phyloP scores from a whole-genome alignment of 331 rosid genomes.

The Pyrus hybrid region DNA sequence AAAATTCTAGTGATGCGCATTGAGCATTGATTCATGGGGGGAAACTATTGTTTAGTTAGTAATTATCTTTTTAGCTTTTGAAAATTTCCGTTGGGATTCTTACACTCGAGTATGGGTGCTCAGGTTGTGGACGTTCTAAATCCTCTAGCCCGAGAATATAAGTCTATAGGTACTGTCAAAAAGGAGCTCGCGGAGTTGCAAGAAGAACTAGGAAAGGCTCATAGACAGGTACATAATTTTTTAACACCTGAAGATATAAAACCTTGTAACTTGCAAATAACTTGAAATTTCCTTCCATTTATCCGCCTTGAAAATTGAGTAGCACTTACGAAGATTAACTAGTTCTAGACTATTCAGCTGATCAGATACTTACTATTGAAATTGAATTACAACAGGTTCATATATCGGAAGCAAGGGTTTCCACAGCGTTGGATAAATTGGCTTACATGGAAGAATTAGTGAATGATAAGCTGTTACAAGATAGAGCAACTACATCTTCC shows the following conservation, averaged over 20 bases:
- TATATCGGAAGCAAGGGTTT: slow-evolving; percentile 87
- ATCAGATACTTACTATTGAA: not conserved
- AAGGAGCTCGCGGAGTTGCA: slow-evolving; percentile 91
- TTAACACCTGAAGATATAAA: not conserved
- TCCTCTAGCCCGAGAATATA: slow-evolving; percentile 89
- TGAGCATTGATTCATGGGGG: not conserved
- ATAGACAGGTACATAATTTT: slow-evolving; percentile 56
- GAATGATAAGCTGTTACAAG: slow-evolving; percentile 69
- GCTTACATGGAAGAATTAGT: slow-evolving; percentile 98
- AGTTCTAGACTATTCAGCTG: not conserved
- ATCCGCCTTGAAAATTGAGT: not conserved
- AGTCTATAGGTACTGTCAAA: slow-evolving; percentile 83
- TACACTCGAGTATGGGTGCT: not conserved
- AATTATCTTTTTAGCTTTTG: not conserved
- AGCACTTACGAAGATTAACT: not conserved
- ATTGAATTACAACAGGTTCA: slow-evolving; percentile 60
- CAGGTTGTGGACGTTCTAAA: slow-evolving; percentile 96
- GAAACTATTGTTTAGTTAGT: not conserved
- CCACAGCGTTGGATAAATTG: slow-evolving; percentile 87
- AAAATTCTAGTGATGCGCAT: not conserved
- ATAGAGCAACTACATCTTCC: slow-evolving; percentile 32
- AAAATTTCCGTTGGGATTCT: not conserved
- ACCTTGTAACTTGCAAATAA: not conserved
- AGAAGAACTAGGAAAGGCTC: slow-evolving; percentile 73
- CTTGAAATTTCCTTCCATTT: not conserved